Evolutionary conservation across 495 filamentous ascomycete species (phyloP).

Genomic region (Hypomontagnella submonticulosa): DNA sequence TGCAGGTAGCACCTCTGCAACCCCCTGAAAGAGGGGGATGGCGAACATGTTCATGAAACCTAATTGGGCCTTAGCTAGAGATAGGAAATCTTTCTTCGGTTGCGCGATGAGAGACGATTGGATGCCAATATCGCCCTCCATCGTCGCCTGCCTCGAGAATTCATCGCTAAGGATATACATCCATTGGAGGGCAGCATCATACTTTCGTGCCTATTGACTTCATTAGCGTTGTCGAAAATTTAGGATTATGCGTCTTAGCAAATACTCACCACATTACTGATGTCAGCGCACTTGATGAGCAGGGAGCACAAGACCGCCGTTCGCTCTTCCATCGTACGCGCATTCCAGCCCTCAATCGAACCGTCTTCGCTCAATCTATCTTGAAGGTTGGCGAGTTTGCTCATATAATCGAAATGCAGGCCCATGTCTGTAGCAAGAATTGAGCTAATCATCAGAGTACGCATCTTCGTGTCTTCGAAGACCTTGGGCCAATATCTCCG

Average conservation of each 20-base stretch:
- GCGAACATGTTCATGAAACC: slow-evolving; percentile 97
- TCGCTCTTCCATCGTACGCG: slow-evolving; percentile 73
- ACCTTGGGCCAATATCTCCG: slow-evolving; percentile 90
- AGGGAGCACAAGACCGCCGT: slow-evolving; percentile 84
- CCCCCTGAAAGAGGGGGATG: slow-evolving; percentile 85
- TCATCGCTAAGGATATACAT: slow-evolving; percentile 92
- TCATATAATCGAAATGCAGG: slow-evolving; percentile 95
- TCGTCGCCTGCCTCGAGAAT: slow-evolving; percentile 89
- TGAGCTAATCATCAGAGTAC: slow-evolving; percentile 91
- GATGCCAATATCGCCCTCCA: slow-evolving; percentile 90
- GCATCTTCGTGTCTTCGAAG: slow-evolving; percentile 77
- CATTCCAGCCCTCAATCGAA: slow-evolving; percentile 75
- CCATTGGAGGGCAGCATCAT: slow-evolving; percentile 85
- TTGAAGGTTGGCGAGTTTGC: slow-evolving; percentile 78
- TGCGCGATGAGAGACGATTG: slow-evolving; percentile 85
- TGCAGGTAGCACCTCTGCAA: slow-evolving; percentile 82
- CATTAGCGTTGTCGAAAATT: slow-evolving; percentile 47
- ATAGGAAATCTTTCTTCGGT: slow-evolving; percentile 83
- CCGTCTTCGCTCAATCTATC: slow-evolving; percentile 74
- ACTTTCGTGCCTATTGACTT: slow-evolving; percentile 74
- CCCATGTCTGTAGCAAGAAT: slow-evolving; percentile 98
- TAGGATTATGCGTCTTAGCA: not conserved
- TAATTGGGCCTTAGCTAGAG: slow-evolving; percentile 87
- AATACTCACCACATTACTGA: slow-evolving; percentile 89
- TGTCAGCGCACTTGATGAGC: slow-evolving; percentile 97